phyloP scores from a whole-genome alignment of 2,329 filamentous ascomycete species.

The Cercospora sp. region DNA sequence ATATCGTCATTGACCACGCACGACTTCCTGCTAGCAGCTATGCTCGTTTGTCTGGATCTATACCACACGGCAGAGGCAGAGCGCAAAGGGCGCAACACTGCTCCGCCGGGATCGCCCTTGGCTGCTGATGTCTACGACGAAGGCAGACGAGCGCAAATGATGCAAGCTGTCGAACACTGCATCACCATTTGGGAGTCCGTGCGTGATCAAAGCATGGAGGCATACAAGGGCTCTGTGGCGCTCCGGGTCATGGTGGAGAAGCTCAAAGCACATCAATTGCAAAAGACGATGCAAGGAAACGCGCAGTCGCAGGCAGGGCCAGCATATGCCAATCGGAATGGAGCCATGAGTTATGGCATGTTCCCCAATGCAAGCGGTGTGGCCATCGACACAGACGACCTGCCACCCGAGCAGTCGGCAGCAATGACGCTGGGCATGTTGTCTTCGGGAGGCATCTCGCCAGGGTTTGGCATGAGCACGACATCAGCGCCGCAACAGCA shows the following conservation, averaged over 20 bases:
- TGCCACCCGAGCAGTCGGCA: constrained; percentile 61
- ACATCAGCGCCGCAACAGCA: constrained; percentile 19
- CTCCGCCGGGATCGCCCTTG: constrained; percentile 28
- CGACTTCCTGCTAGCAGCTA: constrained; percentile 83
- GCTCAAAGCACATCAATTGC: constrained; percentile 56
- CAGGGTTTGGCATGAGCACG: constrained; percentile 36
- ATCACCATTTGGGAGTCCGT: constrained; percentile 78
- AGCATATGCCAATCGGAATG: constrained; percentile 6
- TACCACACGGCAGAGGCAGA: constrained; percentile 63
- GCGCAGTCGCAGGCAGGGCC: constrained; percentile 21
- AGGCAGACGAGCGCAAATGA: constrained; percentile 67
- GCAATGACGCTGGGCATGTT: constrained; percentile 71
- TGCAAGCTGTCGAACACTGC: constrained; percentile 69
- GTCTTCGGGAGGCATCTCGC: constrained; percentile 61
- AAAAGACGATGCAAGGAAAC: constrained; percentile 11
- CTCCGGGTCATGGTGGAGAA: constrained; percentile 84
- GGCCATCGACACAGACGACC: constrained; percentile 54
- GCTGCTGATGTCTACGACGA: constrained; percentile 45
- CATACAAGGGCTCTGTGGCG: constrained; percentile 79
- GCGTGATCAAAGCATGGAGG: constrained; percentile 78
- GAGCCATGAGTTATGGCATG: constrained; percentile 31
- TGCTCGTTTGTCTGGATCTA: constrained; percentile 79
- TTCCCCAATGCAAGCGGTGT: constrained; percentile 37
- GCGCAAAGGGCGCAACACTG: constrained; percentile 38
- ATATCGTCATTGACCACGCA: constrained; percentile 76